Conservation (phyloP, 2,329 filamentous ascomycete species). For the Colletotrichum karsti region DNA sequence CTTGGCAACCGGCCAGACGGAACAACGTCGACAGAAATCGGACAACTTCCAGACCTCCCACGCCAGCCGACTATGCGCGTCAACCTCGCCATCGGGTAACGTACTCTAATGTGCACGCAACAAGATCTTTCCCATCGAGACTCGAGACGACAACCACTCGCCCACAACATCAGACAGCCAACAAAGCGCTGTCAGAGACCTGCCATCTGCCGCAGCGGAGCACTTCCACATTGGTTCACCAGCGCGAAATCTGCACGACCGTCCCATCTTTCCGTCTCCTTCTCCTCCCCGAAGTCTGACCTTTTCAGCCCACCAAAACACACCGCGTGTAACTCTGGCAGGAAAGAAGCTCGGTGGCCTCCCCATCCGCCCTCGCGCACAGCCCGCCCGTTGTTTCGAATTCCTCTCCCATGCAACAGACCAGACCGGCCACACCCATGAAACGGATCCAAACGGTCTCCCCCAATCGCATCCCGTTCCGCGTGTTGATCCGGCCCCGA, state of each 20-base stretch:
- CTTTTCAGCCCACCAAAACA: conserved; percentile 2
- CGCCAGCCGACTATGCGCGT: not conserved
- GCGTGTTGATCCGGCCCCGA: not conserved
- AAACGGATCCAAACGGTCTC: not conserved
- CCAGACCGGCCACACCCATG: conserved; percentile 7
- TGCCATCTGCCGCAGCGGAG: not conserved
- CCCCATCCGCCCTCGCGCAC: conserved; percentile 4
- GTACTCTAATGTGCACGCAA: too few relatives aligned
- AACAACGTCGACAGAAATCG: not conserved
- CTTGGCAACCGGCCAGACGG: not conserved
- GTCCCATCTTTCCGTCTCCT: not conserved
- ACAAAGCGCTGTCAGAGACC: conserved; percentile 9
- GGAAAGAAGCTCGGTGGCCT: not conserved
- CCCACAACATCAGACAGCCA: not conserved
- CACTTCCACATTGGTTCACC: conserved; percentile 15
- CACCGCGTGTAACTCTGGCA: not conserved
- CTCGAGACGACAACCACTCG: not conserved
- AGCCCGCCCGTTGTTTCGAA: conserved; percentile 20
- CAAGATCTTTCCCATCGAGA: not conserved
- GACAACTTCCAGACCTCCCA: not conserved
- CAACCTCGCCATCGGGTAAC: not conserved
- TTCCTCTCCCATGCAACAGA: not conserved
- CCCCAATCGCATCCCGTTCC: conserved; percentile 17
- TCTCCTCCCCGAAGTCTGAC: not conserved
- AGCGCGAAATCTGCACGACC: conserved; percentile 10